phyloP scores from a whole-genome alignment of 768 basidiomycete genomes.

The Russula vinacea region DNA sequence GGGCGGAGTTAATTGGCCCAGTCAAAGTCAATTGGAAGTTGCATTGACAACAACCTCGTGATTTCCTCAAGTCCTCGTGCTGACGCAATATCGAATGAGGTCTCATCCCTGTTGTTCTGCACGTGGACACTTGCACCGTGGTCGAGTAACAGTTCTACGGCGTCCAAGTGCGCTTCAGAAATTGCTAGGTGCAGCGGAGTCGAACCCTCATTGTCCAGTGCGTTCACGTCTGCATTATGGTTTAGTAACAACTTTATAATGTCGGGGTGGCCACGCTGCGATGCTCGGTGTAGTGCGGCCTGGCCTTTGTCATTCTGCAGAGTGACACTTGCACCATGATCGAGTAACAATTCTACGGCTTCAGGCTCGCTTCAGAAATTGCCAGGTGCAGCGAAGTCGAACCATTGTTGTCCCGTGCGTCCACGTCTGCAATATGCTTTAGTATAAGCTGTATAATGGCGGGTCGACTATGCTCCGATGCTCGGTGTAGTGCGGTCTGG shows the following conservation, averaged over 20 bases:
- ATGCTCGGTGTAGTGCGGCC: constrained; percentile 22
- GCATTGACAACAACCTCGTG: no score
- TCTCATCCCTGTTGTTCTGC: neutral
- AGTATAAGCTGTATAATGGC: neutral
- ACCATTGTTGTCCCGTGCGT: neutral
- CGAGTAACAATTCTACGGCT: neutral
- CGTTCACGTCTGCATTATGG: neutral
- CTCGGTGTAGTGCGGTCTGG: no score
- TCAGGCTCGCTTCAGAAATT: neutral
- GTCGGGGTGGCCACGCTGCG: neutral
- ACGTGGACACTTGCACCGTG: neutral
- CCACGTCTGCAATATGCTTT: neutral
- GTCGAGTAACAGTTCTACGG: neutral
- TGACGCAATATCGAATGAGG: neutral
- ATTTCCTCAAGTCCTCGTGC: neutral
- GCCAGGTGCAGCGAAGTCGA: neutral
- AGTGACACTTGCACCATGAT: neutral
- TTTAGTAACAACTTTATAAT: neutral
- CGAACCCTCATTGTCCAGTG: neutral
- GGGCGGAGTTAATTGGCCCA: no score
- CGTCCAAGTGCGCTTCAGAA: neutral
- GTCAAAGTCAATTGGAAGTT: no score
- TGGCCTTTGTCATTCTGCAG: neutral
- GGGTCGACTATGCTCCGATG: no score
- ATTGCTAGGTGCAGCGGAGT: neutral